phyloP scores from a whole-genome alignment of 2,329 filamentous ascomycete genomes.

The Elsinoe perseae region DNA sequence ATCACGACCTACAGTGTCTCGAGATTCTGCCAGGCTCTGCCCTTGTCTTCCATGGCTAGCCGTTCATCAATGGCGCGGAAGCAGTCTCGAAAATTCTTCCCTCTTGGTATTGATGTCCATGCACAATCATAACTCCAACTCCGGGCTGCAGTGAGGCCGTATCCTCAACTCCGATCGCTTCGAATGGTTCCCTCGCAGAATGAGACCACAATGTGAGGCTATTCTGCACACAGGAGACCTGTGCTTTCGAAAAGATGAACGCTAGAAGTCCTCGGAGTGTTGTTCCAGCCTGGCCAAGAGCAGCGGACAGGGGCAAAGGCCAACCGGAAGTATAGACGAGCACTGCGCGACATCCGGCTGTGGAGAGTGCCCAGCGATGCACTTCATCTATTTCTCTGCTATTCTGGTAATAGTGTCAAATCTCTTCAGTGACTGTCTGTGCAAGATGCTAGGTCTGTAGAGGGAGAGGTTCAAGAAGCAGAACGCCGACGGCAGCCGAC shows the following conservation, averaged over 20 bases:
- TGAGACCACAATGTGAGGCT: background rate
- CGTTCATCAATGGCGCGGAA: background rate
- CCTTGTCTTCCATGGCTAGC: background rate
- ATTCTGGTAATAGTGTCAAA: background rate
- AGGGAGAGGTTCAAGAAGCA: background rate
- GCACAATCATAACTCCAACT: background rate
- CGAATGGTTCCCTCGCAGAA: background rate
- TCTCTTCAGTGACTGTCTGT: background rate
- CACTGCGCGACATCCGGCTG: background rate
- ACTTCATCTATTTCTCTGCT: conserved; percentile 1
- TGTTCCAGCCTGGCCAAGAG: conserved; percentile 8
- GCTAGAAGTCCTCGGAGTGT: background rate
- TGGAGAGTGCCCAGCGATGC: background rate
- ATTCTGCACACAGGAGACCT: background rate
- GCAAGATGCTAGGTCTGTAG: background rate
- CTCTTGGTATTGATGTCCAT: conserved; percentile 1
- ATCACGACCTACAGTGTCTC: background rate
- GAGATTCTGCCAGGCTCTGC: background rate
- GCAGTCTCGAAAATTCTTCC: background rate
- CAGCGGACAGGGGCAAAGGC: background rate
- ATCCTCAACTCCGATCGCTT: background rate
- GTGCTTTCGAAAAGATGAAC: background rate
- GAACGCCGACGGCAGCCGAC: background rate
- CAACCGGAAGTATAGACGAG: background rate
- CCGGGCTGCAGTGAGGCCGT: background rate